Evolutionary conservation across 192 early-diverging fungal species (phyloP).

Genomic region (Podila minutissima): DNA sequence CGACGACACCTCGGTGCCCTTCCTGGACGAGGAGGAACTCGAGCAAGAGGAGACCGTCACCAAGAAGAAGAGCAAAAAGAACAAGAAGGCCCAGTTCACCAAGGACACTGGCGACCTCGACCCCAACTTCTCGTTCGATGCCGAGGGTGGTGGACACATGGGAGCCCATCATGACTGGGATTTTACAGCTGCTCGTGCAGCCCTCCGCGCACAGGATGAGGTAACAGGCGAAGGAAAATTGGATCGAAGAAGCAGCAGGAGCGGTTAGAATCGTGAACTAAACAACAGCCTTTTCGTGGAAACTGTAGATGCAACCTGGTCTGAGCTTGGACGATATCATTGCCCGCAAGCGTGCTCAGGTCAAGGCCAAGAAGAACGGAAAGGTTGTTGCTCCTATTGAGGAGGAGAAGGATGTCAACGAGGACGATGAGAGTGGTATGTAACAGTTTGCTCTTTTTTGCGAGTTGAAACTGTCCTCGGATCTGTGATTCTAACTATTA

Average conservation of each 20-base stretch:
- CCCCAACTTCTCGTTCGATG: conserved; percentile 79
- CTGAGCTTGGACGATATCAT: conserved; percentile 49
- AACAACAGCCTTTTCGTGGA: too few species aligned
- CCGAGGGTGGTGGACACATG: conserved; percentile 73
- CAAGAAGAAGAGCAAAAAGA: conserved; percentile 55
- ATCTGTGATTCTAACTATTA: not conserved
- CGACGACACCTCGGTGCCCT: conserved; percentile 63
- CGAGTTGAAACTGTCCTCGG: not conserved
- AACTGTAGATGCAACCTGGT: conserved; percentile 37
- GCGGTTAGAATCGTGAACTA: too few species aligned
- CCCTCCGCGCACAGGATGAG: conserved; percentile 67
- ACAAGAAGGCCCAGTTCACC: conserved; percentile 30
- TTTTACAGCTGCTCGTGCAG: conserved; percentile 80
- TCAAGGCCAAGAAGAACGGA: conserved; percentile 50
- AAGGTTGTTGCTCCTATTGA: conserved; percentile 50
- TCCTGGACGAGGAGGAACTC: conserved; percentile 57
- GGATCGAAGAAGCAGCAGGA: not conserved
- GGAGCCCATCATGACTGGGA: conserved; percentile 78
- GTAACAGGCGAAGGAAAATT: conserved; percentile 39
- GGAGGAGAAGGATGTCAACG: conserved; percentile 37
- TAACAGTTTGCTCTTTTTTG: not conserved
- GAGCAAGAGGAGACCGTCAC: conserved; percentile 46
- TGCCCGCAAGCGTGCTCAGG: conserved; percentile 31
- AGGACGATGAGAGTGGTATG: conserved; percentile 50
- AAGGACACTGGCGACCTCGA: conserved; percentile 66